A percentile compares a stretch with the other conserved stretches of the same genome.
Conservation (phyloP, 805 yeast species). For the Yarrowia yakushimensis region DNA sequence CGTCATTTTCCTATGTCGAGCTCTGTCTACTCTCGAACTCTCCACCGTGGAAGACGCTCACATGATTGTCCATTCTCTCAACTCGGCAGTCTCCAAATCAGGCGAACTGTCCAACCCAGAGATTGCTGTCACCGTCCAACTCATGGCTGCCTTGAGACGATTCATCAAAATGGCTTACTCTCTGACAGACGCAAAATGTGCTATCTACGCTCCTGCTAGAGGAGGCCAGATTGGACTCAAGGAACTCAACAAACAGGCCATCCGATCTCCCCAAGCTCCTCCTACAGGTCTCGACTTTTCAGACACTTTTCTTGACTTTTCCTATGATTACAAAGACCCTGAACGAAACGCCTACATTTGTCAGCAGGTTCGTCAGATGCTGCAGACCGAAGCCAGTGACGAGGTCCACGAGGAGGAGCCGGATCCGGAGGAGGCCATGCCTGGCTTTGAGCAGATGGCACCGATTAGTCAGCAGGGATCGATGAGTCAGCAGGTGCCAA, state of each 20-base stretch:
- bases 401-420: conserved; percentile 2
- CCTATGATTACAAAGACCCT: not conserved
- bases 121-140: conserved; percentile 22
- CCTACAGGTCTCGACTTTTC: not conserved
- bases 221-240: not conserved
- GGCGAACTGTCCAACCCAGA: conserved; percentile 34
- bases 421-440: not conserved
- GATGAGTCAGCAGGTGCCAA: no score
- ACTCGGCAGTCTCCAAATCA: conserved; percentile 43
- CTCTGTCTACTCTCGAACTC: conserved; percentile 44
- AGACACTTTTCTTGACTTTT: not conserved
- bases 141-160: conserved; percentile 22
- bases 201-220: conserved; percentile 25
- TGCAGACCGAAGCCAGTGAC: not conserved
- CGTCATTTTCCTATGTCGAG: conserved; percentile 40
- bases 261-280: not conserved
- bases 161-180: conserved; percentile 25
- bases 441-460: not conserved
- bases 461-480: no score
- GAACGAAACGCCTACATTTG: not conserved
- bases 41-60: conserved; percentile 51
- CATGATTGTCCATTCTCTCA: conserved; percentile 44
- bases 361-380: not conserved
- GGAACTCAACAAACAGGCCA: conserved; percentile 10
- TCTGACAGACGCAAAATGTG: conserved; percentile 28